These are phyloP conservation scores for Citrus sinensis DNA, from an alignment of 345 rosid species.

Conservation along the genomic window DNA sequence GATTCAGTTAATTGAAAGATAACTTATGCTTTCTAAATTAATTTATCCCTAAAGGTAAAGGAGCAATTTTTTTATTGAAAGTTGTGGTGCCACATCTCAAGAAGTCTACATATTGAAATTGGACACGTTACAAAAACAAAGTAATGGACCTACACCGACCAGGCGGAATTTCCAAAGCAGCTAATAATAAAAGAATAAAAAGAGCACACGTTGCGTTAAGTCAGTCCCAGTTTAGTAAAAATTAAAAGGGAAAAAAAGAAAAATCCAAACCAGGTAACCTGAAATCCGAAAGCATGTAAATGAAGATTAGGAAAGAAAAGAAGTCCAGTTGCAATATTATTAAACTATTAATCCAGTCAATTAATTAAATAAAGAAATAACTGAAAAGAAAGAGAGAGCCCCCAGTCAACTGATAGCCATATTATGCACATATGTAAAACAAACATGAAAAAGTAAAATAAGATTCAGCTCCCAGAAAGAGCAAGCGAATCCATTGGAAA, in stretches of 20 bases:
- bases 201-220: background rate
- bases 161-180: constrained; percentile 26
- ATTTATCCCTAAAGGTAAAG: background rate
- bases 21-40: background rate
- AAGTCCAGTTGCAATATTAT: background rate
- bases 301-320: background rate
- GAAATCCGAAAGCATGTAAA: background rate
- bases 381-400: background rate
- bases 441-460: no score
- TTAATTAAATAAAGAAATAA: background rate
- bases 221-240: background rate
- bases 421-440: background rate
- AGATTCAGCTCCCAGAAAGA: background rate
- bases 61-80: background rate
- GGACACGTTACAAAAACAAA: background rate
- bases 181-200: background rate
- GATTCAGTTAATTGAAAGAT: background rate
- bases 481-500: background rate
- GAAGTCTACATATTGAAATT: background rate
- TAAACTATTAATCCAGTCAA: background rate
- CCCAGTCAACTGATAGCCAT: background rate
- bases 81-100: background rate
- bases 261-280: no score
- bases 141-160: constrained; percentile 1
- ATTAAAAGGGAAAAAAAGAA: no score